phyloP scores from a whole-genome alignment of 768 basidiomycete species.

The Pulveroboletus sp. region DNA sequence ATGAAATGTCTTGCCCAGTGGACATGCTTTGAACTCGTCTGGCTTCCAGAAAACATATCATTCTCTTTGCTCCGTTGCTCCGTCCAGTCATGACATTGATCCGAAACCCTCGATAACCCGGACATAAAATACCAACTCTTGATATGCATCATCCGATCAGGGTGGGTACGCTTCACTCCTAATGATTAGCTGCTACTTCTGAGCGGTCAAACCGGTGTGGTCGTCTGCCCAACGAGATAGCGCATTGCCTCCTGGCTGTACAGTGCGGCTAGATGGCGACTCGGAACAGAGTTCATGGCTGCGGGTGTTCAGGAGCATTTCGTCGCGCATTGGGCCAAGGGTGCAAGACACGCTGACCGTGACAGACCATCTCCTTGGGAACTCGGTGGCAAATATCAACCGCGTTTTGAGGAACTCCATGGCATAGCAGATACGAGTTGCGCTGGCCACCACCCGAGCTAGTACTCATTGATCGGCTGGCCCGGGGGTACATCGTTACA shows the following conservation, averaged over 20 bases:
- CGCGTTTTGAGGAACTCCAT: not conserved
- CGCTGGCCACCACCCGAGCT: too few species aligned
- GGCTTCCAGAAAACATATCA: too few species aligned
- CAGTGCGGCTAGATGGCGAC: not conserved
- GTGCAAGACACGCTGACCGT: constrained; percentile 34
- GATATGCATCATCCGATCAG: too few species aligned
- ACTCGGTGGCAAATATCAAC: not conserved
- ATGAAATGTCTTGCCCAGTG: too few species aligned
- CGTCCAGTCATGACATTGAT: too few species aligned
- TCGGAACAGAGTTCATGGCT: too few species aligned
- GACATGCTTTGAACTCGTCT: too few species aligned
- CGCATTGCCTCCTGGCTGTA: constrained; percentile 9
- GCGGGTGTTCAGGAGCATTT: not conserved
- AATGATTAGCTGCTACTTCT: too few species aligned
- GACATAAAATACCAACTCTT: too few species aligned
- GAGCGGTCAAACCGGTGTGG: not conserved
- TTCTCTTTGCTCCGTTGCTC: not conserved
- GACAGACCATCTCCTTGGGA: not conserved
- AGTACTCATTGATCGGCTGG: too few species aligned
- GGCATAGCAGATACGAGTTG: not conserved
- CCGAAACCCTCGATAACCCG: too few species aligned
- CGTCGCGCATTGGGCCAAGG: constrained; percentile 21
- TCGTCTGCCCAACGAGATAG: too few species aligned
- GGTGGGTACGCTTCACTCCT: not conserved
- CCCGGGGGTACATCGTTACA: constrained; percentile 6